These are phyloP conservation scores for Neurospora discreta DNA, from an alignment of 495 filamentous ascomycete genomes.

Conservation along the genomic window DNA sequence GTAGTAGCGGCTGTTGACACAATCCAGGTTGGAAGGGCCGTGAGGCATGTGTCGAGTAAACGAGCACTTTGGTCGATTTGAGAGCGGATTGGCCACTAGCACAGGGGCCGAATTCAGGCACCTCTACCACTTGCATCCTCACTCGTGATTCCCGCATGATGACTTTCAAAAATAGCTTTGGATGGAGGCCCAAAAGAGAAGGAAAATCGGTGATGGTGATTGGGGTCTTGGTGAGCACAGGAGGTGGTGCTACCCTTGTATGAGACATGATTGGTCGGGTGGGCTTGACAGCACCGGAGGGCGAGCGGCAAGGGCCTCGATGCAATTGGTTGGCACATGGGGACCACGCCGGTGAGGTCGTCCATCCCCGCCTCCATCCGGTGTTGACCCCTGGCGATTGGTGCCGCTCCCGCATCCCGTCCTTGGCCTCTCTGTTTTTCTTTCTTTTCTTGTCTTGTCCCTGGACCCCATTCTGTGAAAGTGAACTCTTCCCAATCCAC, in stretches of 20 bases:
- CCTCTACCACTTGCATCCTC: slow-evolving; percentile 29
- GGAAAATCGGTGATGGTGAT: not conserved
- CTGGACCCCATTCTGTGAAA: not conserved
- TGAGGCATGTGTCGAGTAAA: slow-evolving; percentile 19
- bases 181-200: slow-evolving; percentile 4
- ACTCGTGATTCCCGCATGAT: slow-evolving; percentile 25
- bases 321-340: slow-evolving; percentile 16
- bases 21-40: not conserved
- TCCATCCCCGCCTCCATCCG: not conserved
- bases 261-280: slow-evolving; percentile 14
- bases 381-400: not conserved
- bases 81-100: slow-evolving; percentile 4
- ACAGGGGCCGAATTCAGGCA: slow-evolving; percentile 19
- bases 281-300: slow-evolving; percentile 1
- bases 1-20: slow-evolving; percentile 40
- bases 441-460: not conserved
- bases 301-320: slow-evolving; percentile 15
- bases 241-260: not conserved
- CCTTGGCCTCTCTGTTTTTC: not conserved
- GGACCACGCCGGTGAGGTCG: not conserved
- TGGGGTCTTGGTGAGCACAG: not conserved
- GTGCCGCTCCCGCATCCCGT: not conserved
- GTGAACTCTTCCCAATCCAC: not conserved
- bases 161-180: slow-evolving; percentile 21
- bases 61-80: slow-evolving; percentile 10